Evolutionary conservation across 1,284 basidiomycete genomes (phyloP).

Genomic region (Omphalotus olearius): DNA sequence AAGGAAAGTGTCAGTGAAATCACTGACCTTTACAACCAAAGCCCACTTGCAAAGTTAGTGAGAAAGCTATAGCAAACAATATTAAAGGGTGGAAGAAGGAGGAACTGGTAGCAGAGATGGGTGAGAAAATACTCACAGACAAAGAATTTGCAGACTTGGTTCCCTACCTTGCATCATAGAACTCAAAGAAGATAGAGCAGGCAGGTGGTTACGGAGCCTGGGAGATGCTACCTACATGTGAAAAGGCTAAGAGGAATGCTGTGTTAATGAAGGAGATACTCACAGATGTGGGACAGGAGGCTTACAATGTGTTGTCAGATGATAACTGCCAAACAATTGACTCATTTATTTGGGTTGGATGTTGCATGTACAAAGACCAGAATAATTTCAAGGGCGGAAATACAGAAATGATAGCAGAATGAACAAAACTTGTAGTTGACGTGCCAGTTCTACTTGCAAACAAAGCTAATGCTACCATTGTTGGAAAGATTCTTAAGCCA

Average conservation of each 20-base stretch:
- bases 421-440: neutral
- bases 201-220: neutral
- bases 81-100: constrained; percentile 4
- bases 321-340: neutral
- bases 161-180: neutral
- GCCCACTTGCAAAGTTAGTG: constrained; percentile 10
- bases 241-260: neutral
- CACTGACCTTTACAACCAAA: constrained; percentile 8
- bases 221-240: neutral
- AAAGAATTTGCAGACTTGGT: neutral
- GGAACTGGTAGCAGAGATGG: constrained; percentile 2
- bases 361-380: constrained; percentile 7
- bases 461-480: neutral
- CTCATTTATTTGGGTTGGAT: constrained; percentile 5
- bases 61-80: constrained; percentile 7
- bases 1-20: neutral
- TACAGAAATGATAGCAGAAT: constrained; percentile 6
- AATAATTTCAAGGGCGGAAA: constrained; percentile 12
- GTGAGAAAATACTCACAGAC: constrained; percentile 1
- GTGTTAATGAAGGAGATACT: neutral
- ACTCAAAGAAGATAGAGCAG: neutral
- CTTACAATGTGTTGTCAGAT: neutral
- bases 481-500: neutral
- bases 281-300: neutral
- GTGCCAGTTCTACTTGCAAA: neutral